Evolutionary conservation across 2,329 filamentous ascomycete species (phyloP).

Genomic region (Fonsecaea erecta): DNA sequence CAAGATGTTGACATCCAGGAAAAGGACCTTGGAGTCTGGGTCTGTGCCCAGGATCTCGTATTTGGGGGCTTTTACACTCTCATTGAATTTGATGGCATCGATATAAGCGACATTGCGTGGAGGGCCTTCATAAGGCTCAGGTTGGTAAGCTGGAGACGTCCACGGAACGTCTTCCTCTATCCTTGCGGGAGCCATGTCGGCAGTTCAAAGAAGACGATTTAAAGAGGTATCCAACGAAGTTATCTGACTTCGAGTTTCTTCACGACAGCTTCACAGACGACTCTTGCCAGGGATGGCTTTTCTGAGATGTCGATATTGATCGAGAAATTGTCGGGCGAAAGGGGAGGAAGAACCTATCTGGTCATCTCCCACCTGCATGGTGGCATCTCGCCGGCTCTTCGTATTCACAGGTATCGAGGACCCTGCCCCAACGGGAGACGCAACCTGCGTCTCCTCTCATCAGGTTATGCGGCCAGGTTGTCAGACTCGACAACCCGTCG

Average conservation of each 20-base stretch:
- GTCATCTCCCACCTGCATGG: background rate
- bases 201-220: background rate
- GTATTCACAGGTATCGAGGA: background rate
- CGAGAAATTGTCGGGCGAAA: background rate
- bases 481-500: background rate
- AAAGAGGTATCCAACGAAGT: background rate
- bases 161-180: slow-evolving; percentile 22
- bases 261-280: background rate
- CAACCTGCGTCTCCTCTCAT: background rate
- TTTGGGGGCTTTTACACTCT: slow-evolving; percentile 42
- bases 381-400: background rate
- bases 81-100: slow-evolving; percentile 42
- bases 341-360: background rate
- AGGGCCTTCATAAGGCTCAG: slow-evolving; percentile 36
- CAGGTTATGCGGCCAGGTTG: background rate
- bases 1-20: slow-evolving; percentile 48
- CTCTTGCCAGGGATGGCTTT: background rate
- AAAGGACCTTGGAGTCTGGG: slow-evolving; percentile 43
- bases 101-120: slow-evolving; percentile 39
- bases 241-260: background rate
- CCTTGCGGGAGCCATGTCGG: slow-evolving; percentile 25
- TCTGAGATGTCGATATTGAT: background rate
- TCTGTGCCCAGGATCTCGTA: slow-evolving; percentile 46
- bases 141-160: slow-evolving; percentile 20
- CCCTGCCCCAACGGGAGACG: background rate